A percentile compares a stretch with the other conserved stretches of the same genome.
Conservation (phyloP, 345 rosid species). For the Aquilaria sinensis region DNA sequence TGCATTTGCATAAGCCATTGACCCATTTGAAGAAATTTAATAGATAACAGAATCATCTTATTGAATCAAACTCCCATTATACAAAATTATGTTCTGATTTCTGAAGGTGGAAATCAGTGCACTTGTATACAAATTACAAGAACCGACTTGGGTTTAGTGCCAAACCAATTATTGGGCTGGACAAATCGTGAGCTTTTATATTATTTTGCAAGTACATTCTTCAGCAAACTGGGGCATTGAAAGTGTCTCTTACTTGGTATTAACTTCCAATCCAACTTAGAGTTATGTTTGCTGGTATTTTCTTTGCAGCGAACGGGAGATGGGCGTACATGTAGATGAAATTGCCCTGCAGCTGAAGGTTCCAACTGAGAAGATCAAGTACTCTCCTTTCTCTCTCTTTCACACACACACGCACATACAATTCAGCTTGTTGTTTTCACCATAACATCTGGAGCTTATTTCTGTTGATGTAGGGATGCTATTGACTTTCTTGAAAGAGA, state of each 20-base stretch:
- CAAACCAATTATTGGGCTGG: background rate
- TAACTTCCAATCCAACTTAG: background rate
- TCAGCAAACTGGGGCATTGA: background rate
- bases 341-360: slow-evolving; percentile 65
- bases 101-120: background rate
- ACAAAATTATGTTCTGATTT: background rate
- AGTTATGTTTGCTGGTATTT: background rate
- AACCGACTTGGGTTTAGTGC: background rate
- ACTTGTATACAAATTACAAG: background rate
- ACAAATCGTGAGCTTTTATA: background rate
- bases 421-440: slow-evolving; percentile 1
- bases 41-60: too few relatives aligned
- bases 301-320: slow-evolving; percentile 58
- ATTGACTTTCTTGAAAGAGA: slow-evolving; percentile 77
- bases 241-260: background rate
- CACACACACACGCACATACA: background rate
- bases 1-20: too few relatives aligned
- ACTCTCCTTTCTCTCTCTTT: slow-evolving; percentile 16
- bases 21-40: too few relatives aligned
- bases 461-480: slow-evolving; percentile 37
- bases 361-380: slow-evolving; percentile 75
- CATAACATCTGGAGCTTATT: background rate
- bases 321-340: slow-evolving; percentile 79
- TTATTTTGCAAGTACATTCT: background rate
- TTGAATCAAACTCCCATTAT: too few relatives aligned